Conservation (phyloP, 768 basidiomycete species). For the Lentinula lateritia region DNA sequence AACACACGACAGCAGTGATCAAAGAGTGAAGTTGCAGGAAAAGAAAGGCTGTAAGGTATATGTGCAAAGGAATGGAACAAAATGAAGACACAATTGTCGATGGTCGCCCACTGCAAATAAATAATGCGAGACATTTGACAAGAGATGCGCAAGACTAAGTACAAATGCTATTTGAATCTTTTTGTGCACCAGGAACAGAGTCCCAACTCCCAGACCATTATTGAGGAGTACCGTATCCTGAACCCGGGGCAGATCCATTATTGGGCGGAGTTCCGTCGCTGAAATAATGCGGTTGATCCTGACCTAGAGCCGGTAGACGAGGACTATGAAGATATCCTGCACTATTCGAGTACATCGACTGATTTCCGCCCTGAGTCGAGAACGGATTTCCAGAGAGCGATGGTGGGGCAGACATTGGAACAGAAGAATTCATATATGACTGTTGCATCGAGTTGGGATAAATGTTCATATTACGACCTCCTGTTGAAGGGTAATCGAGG, state of each 20-base stretch:
- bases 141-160: constrained; percentile 3
- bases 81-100: background rate
- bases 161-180: constrained; percentile 5
- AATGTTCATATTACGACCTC: constrained; percentile 11
- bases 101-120: background rate
- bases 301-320: constrained; percentile 23
- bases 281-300: constrained; percentile 27
- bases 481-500: constrained; percentile 33
- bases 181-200: background rate
- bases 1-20: background rate
- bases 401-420: constrained; percentile 50
- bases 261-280: constrained; percentile 30
- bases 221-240: constrained; percentile 11
- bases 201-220: background rate
- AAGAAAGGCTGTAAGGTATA: background rate
- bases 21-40: background rate
- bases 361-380: constrained; percentile 24
- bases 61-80: constrained; percentile 1
- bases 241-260: constrained; percentile 9
- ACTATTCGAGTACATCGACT: constrained; percentile 28
- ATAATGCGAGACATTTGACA: constrained; percentile 1
- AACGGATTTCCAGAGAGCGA: constrained; percentile 43
- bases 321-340: constrained; percentile 22
- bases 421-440: constrained; percentile 31
- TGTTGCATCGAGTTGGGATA: constrained; percentile 23